Evolutionary conservation across 1,284 basidiomycete genomes (phyloP).

Genomic region (Megacollybia platyphylla): DNA sequence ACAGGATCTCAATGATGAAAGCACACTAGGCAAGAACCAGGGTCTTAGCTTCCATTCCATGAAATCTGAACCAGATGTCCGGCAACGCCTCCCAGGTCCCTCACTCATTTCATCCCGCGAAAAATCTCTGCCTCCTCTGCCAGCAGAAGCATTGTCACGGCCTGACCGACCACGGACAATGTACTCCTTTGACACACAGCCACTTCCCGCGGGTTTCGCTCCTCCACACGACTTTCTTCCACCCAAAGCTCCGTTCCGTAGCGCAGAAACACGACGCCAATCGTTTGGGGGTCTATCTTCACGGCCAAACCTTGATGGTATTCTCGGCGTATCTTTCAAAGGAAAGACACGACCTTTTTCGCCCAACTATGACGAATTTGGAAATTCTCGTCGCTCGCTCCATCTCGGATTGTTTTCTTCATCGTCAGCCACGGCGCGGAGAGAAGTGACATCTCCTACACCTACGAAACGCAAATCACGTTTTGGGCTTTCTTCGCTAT

Average conservation of each 20-base stretch:
- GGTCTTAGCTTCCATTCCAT: slow-evolving; percentile 20
- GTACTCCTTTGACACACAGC: slow-evolving; percentile 44
- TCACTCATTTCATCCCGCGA: slow-evolving; percentile 32
- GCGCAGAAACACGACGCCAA: slow-evolving; percentile 46
- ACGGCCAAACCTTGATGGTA: slow-evolving; percentile 29
- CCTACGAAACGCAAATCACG: slow-evolving; percentile 55
- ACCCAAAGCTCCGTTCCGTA: slow-evolving; percentile 52
- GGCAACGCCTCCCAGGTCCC: slow-evolving; percentile 23
- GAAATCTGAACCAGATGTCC: slow-evolving; percentile 48
- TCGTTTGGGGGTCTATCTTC: slow-evolving; percentile 59
- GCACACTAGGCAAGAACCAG: slow-evolving; percentile 17
- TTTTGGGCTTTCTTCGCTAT: slow-evolving; percentile 50
- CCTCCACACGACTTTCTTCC: slow-evolving; percentile 37
- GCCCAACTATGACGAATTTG: slow-evolving; percentile 50
- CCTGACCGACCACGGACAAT: slow-evolving; percentile 50
- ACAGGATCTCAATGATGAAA: slow-evolving; percentile 20
- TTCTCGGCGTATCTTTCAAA: slow-evolving; percentile 7
- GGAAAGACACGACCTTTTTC: slow-evolving; percentile 18
- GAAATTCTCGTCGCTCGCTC: slow-evolving; percentile 45
- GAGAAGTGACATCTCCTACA: slow-evolving; percentile 11
- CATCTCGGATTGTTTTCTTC: slow-evolving; percentile 15
- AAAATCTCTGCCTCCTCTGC: slow-evolving; percentile 68
- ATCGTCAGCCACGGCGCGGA: slow-evolving; percentile 1
- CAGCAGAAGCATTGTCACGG: slow-evolving; percentile 34
- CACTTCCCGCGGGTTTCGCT: slow-evolving; percentile 24